phyloP scores from a whole-genome alignment of 2,329 filamentous ascomycete genomes.

The Ambrosiella cleistominuta region DNA sequence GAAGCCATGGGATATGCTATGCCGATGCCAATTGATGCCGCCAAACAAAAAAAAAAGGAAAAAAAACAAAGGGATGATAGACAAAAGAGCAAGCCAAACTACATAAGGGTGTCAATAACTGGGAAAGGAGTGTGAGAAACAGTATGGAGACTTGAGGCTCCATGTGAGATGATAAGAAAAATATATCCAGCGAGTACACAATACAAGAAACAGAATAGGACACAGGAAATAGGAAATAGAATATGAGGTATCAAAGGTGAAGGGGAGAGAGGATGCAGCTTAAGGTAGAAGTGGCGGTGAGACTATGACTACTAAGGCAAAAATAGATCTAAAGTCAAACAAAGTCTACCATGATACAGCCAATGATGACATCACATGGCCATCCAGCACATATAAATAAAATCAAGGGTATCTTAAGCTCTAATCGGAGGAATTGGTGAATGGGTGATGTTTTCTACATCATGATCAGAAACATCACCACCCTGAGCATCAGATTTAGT shows the following conservation, averaged over 20 bases:
- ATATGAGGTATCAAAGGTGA: neutral
- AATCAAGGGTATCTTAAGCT: constrained; percentile 15
- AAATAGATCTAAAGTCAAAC: neutral
- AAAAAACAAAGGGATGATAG: neutral
- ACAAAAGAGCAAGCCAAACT: neutral
- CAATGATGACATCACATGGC: neutral
- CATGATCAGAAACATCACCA: constrained; percentile 13
- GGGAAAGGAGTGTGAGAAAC: neutral
- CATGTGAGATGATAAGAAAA: constrained; percentile 2
- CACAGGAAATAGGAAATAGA: constrained; percentile 4
- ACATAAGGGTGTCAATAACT: neutral
- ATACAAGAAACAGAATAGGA: constrained; percentile 9
- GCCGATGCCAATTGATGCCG: constrained; percentile 6
- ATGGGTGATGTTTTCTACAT: constrained; percentile 17
- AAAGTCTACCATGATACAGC: neutral
- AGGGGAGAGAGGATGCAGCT: neutral
- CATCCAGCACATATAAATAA: neutral
- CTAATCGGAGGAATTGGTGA: constrained; percentile 20
- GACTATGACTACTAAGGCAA: neutral
- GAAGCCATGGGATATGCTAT: constrained; percentile 7
- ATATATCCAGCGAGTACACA: neutral
- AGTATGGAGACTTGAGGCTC: neutral
- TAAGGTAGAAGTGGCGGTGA: neutral
- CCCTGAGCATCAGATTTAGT: constrained; percentile 13
- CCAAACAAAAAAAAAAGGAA: constrained; percentile 1